Evolutionary conservation across 768 basidiomycete genomes (phyloP), one percentile per base, ranked within the genome.

Genomic region (Exidia glandulosa): DNA sequence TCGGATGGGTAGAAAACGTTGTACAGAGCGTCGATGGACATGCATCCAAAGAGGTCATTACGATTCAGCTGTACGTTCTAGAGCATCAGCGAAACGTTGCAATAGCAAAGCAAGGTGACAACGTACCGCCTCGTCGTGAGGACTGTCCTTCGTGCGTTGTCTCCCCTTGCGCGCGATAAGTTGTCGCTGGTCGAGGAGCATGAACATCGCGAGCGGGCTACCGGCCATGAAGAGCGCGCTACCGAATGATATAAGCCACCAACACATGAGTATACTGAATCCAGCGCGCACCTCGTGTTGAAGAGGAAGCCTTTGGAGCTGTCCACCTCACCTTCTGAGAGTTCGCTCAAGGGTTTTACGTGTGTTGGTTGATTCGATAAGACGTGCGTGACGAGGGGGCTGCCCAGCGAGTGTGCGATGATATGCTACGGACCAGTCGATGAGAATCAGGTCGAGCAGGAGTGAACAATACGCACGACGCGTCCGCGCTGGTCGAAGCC

Each of bases 1-100:
- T 77, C 76, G 30, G 74, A 72, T 9, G 70, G 69, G 63, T 76
- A 71, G 62, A 76, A 73, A 25, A 77, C 69, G 65, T 77, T 77
- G 62, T 77, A 77, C 3, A 77, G 58, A 25, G 73, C 68, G 58
- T 76, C 75, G 19, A 73, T 62, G 10, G 75, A 68, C 66, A 77
- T 68, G 62, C 76, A 77, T 5, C 76, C 76, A 59, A 76, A 76
- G 47, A 72, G 62, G 1, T 75, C 76, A 7, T 70, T 66, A n/a
- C 75, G 67, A 52, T 76, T 75, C 29, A 76, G 67, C 71, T 75
- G 56, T 23, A 57, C 47, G n/a, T n/a, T 29, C 45, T 57, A 32
- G 25, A 25, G 25, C 50, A 19, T 33, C 30, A 37, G 27, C 16
- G 19, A 54, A 25, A 14, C 30, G 12, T 41, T 9, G 13, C 23